Evolutionary conservation across 768 basidiomycete genomes (phyloP).

Genomic region (Xerocomus brunneocitrinus): DNA sequence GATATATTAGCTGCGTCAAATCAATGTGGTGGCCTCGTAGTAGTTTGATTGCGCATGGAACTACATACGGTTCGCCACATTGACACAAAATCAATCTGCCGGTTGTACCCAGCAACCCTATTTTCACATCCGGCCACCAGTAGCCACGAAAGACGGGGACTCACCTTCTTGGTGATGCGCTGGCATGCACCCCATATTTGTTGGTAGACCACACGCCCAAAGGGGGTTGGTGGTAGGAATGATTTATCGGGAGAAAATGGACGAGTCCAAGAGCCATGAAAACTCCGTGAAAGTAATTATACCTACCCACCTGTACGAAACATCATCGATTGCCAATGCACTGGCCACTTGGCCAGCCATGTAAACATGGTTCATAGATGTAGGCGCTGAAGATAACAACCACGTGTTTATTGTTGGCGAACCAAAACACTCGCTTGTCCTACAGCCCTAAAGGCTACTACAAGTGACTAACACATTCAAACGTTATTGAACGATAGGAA

Average conservation of each 20-base stretch:
- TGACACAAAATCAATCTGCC: not conserved
- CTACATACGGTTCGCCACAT: slow-evolving; percentile 7
- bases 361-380: too few relatives aligned
- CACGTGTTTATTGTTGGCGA: not conserved
- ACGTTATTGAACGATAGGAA: slow-evolving; percentile 23
- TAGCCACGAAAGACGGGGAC: not conserved
- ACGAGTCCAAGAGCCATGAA: not conserved
- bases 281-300: not conserved
- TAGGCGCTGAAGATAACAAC: not conserved
- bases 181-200: not conserved
- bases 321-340: slow-evolving; percentile 1
- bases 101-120: not conserved
- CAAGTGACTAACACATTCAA: slow-evolving; percentile 26
- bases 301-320: not conserved
- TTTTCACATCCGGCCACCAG: not conserved
- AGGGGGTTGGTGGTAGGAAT: not conserved
- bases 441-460: slow-evolving; percentile 20
- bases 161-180: not conserved
- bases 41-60: not conserved
- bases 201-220: not conserved
- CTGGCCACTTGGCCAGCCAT: slow-evolving; percentile 8
- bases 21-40: slow-evolving; percentile 6
- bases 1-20: slow-evolving; percentile 6
- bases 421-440: slow-evolving; percentile 5
- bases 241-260: not conserved